Evolutionary conservation across 163 green algal genomes (phyloP), one percentile per base, ranked within the genome.

Genomic region (Chlamydomonas reinhardtii): DNA sequence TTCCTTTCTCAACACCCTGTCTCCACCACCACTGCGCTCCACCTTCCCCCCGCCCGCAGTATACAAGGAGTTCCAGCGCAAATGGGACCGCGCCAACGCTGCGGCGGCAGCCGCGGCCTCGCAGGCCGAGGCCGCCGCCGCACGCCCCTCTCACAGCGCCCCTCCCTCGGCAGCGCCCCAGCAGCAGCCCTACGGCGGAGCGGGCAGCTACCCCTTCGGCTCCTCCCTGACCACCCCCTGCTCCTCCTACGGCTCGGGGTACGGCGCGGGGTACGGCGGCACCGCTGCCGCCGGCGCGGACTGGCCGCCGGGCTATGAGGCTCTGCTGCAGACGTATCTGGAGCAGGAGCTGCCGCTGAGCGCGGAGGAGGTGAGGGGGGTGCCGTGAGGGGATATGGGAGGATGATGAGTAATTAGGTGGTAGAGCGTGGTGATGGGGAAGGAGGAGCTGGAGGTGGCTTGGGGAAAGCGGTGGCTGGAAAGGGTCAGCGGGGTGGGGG

Each of bases 231-330:
- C 48, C 48, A 56, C 48, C 31, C 74, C 11, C 56, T 37, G 65
- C 65, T 72, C 48, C 48, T 56, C 48, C 48, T 56, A 56, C 48
- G 48, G 48, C 48, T 56, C 48, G 48, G 48, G 6, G 48, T 56
- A 19, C 48, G 9, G 48, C 48, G 17, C 48, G 48, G 48, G 48
- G 11, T 56, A 56, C 48, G 48, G 48, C 37, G 27, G 62, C 71
- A 25, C 76, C 12, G 48, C 48, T 12, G 48, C 43, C 4, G 43
- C 39, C 19, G 76, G 74, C n/a, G 64, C 39, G 16, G 76, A 75
- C 64, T 84, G 76, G 64, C 64, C 76, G 17, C 76, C 64, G 2
- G 65, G 76, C 20, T 84, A 84, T 68, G 65, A 56, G n/a, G n/a
- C 64, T 8, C 27, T 84, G 48, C 66, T 84, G 43, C 66, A 70